Conservation (phyloP, 768 basidiomycete genomes). For the Rubroboletus satanas region DNA sequence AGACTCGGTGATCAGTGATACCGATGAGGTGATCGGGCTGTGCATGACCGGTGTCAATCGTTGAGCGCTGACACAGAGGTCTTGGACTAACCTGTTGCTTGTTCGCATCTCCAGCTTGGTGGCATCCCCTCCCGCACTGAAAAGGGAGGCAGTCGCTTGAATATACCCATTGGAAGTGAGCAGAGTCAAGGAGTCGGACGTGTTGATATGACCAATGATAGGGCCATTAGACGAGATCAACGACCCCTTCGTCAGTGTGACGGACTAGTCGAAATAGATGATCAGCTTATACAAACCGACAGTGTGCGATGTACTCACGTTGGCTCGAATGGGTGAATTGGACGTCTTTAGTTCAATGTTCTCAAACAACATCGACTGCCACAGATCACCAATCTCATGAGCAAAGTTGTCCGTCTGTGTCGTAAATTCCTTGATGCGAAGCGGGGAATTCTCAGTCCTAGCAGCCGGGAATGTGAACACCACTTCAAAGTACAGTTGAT, state of each 20-base stretch:
- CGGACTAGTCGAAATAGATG: conserved; percentile 23
- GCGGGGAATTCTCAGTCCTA: neutral
- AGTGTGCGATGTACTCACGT: conserved; percentile 21
- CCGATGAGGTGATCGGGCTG: conserved; percentile 18
- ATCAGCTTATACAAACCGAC: neutral
- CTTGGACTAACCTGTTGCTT: conserved; percentile 19
- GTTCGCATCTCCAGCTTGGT: conserved; percentile 19
- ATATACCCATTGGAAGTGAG: conserved; percentile 36
- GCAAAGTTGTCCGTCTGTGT: conserved; percentile 29
- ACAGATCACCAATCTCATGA: conserved; percentile 28
- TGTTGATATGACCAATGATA: conserved; percentile 38
- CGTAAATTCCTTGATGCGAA: conserved; percentile 28
- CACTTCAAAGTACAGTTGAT: conserved; percentile 28
- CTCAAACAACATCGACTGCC: conserved; percentile 27
- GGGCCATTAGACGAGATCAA: conserved; percentile 32
- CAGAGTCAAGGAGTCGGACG: conserved; percentile 26
- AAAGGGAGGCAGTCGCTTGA: conserved; percentile 24
- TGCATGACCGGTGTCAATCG: neutral
- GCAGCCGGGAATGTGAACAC: conserved; percentile 29
- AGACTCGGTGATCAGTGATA: conserved; percentile 28
- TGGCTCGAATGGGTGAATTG: conserved; percentile 25
- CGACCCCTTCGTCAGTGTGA: conserved; percentile 20
- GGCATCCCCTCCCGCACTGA: neutral
- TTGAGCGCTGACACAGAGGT: neutral
- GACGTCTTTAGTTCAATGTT: conserved; percentile 19